A percentile compares a stretch with the other conserved stretches of the same genome.
These are phyloP conservation scores for Cucumis sativus DNA, from an alignment of 306 rosid genomes.

Conservation along the genomic window DNA sequence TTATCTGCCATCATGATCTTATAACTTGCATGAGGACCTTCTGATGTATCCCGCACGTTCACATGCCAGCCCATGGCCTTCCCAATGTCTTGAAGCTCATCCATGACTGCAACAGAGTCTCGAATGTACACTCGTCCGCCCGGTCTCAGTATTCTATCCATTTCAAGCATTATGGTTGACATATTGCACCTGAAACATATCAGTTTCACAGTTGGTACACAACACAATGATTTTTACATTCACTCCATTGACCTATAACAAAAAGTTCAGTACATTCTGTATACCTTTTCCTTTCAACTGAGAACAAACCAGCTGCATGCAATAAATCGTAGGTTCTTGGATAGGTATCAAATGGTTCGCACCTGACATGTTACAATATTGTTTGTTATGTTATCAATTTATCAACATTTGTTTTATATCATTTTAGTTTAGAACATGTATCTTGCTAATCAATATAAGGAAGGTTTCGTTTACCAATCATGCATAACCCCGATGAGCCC, in stretches of 20 bases:
- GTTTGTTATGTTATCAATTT: slow-evolving; percentile 14
- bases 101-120: slow-evolving; percentile 38
- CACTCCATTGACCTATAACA: not conserved
- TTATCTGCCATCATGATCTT: slow-evolving; percentile 65
- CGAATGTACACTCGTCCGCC: slow-evolving; percentile 76
- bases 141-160: slow-evolving; percentile 80
- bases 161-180: slow-evolving; percentile 76
- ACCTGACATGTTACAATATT: slow-evolving; percentile 32
- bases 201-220: slow-evolving; percentile 4
- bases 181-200: slow-evolving; percentile 47
- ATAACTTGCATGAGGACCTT: slow-evolving; percentile 81
- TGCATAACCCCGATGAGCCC: slow-evolving; percentile 84
- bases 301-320: slow-evolving; percentile 76
- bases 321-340: slow-evolving; percentile 84
- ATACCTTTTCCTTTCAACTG: slow-evolving; percentile 61
- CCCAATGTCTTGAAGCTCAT: slow-evolving; percentile 50
- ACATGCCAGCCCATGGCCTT: slow-evolving; percentile 43
- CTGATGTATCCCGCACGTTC: slow-evolving; percentile 43
- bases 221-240: not conserved
- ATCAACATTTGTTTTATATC: not conserved
- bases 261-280: not conserved
- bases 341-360: slow-evolving; percentile 91
- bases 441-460: not conserved
- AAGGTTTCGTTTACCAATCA: slow-evolving; percentile 48
- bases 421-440: not conserved